Base-by-base conservation (phyloP, 148 eudicot genomes). In the Silene latifolia region DNA sequence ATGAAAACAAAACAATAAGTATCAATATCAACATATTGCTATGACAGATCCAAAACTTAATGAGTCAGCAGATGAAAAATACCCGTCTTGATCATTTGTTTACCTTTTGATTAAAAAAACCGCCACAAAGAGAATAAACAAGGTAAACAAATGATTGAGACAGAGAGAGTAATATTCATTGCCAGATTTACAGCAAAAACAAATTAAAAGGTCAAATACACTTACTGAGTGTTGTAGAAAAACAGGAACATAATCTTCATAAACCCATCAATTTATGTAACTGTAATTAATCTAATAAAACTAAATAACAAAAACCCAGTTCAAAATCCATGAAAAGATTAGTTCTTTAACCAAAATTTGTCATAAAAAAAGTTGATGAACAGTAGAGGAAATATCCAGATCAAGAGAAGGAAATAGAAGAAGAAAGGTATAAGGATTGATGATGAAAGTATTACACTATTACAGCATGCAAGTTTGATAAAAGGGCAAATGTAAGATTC, bases 271-370 rank as follows among this genome's bases (percentile, higher is more conserved):
- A 69, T 76, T 23, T 24, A 4, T 39, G 44, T 39, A 39, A 39
- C 3, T n/a, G 44, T 39, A 63, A 71, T 75, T 14, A 71, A 15
- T 71, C 10, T 64, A 19, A 56, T 18, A 56, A 20, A 47, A 27
- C 12, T 64, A 46, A 71, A 66, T 7, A 67, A 80, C 18, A 15
- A 27, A 76, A 71, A 32, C 35, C 75, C 83, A 75, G 79, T 57
- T 80, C 19, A 57, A 75, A 75, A 63, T 54, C 51, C 47, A n/a
- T 29, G 0, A 35, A 75, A 80, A 66, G 32, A 42, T 56, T 17
- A 35, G 14, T 69, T 27, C 76, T 76, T 71, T 62, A 27, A 25
- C 17, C 61, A 76, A 61, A 39, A 13, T 57, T 44, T 69, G 3
- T 56, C 12, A 53, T 19, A 19, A 35, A 35, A 24, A 48, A 56